A percentile compares a stretch with the other conserved stretches of the same genome.
Evolutionary conservation across 139 green algal species (phyloP).

Genomic region (Tetradesmus obliquus): DNA sequence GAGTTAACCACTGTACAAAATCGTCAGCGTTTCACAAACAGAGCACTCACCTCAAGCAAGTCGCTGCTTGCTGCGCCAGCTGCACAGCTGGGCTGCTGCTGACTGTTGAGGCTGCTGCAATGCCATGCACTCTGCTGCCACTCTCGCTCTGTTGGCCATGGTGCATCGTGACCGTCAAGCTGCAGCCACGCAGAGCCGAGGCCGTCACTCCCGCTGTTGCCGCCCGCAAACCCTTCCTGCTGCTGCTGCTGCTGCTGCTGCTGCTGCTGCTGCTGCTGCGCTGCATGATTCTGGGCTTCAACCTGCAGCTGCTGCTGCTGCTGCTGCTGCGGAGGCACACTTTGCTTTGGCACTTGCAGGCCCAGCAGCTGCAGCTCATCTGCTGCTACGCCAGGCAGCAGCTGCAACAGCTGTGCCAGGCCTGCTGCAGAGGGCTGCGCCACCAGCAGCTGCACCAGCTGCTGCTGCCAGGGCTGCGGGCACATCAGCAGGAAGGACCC

Average conservation of each 20-base stretch:
- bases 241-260: constrained; percentile 19
- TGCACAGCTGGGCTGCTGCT: neutral
- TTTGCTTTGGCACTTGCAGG: neutral
- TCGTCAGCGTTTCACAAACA: too few relatives aligned
- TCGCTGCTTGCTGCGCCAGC: neutral
- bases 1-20: too few relatives aligned
- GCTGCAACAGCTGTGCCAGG: constrained; percentile 11
- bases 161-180: neutral
- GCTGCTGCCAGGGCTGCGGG: constrained; percentile 25
- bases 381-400: neutral
- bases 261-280: neutral
- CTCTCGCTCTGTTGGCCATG: neutral
- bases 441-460: neutral
- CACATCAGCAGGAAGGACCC: constrained; percentile 5
- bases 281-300: neutral
- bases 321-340: neutral
- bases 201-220: neutral
- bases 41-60: neutral
- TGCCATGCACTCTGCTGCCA: neutral
- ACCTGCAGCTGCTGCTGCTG: neutral
- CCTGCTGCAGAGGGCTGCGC: neutral
- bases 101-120: neutral
- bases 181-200: neutral
- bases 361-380: neutral
- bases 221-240: neutral